These are phyloP conservation scores for Kwoniella shandongensis DNA, from an alignment of 768 basidiomycete species.

Conservation along the genomic window DNA sequence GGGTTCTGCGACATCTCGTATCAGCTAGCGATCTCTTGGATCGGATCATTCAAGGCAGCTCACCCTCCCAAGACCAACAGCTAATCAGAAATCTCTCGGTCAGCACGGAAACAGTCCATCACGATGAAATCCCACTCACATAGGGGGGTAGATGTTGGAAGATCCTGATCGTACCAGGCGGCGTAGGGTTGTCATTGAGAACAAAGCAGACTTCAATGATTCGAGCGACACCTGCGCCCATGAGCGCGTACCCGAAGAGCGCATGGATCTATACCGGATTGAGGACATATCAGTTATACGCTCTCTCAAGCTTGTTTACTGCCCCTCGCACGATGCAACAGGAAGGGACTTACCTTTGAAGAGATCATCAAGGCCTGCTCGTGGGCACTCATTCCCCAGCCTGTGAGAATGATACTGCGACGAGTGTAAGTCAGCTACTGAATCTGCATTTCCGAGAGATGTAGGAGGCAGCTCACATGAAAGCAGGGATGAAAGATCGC, in stretches of 20 bases:
- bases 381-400: slow-evolving; percentile 90
- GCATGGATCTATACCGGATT: slow-evolving; percentile 64
- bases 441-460: neutral
- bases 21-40: slow-evolving; percentile 1
- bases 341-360: slow-evolving; percentile 61
- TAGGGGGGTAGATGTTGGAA: slow-evolving; percentile 89
- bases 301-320: too few species aligned
- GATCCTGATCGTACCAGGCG: slow-evolving; percentile 58
- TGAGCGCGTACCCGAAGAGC: slow-evolving; percentile 80
- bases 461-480: slow-evolving; percentile 62
- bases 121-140: slow-evolving; percentile 58
- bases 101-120: too few species aligned
- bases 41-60: slow-evolving; percentile 22
- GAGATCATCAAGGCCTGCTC: slow-evolving; percentile 80
- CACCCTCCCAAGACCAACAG: slow-evolving; percentile 73
- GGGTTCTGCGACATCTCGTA: slow-evolving; percentile 57
- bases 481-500: slow-evolving; percentile 64
- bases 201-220: slow-evolving; percentile 85
- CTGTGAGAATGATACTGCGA: slow-evolving; percentile 79
- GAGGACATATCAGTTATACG: neutral
- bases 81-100: slow-evolving; percentile 58
- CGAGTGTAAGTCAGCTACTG: neutral
- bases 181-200: slow-evolving; percentile 49
- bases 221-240: slow-evolving; percentile 75
- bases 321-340: neutral